These are phyloP conservation scores for Digitaria exilis DNA, from an alignment of 202 grass and related monocot genomes.

Conservation along the genomic window DNA sequence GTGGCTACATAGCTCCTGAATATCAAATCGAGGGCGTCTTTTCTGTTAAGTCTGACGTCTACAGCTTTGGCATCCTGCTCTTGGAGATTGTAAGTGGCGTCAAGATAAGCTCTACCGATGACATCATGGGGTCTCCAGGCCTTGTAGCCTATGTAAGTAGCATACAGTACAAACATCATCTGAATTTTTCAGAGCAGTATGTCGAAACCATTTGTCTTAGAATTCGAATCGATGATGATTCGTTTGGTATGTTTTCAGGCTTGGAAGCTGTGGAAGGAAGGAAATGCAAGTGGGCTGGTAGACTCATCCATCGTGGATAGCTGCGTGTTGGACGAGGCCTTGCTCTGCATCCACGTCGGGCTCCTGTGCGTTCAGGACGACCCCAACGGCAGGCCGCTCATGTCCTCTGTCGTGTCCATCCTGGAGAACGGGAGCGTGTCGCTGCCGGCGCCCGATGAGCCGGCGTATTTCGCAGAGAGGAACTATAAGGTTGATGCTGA, in stretches of 20 bases:
- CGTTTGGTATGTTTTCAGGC: constrained; percentile 17
- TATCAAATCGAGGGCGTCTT: constrained; percentile 52
- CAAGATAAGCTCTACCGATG: constrained; percentile 45
- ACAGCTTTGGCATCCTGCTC: constrained; percentile 73
- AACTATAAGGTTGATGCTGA: not conserved
- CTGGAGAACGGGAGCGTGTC: constrained; percentile 41
- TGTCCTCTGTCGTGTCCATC: constrained; percentile 53
- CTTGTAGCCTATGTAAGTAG: constrained; percentile 64
- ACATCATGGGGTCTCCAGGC: constrained; percentile 46
- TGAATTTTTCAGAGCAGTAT: not conserved
- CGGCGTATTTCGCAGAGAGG: constrained; percentile 28
- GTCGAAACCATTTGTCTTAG: not conserved
- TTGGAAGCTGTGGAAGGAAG: constrained; percentile 58
- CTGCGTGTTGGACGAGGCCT: constrained; percentile 1
- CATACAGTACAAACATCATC: not conserved
- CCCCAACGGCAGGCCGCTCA: constrained; percentile 40
- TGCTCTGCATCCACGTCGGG: constrained; percentile 56
- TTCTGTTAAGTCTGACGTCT: constrained; percentile 83
- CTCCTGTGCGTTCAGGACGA: constrained; percentile 57
- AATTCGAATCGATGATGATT: not conserved
- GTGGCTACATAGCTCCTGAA: constrained; percentile 85
- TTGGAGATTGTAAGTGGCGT: constrained; percentile 69
- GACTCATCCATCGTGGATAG: constrained; percentile 27
- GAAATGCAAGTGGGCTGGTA: constrained; percentile 1
- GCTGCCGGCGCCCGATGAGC: constrained; percentile 21